Evolutionary conservation across 306 rosid genomes (phyloP).

Genomic region (Malus sieversii): DNA sequence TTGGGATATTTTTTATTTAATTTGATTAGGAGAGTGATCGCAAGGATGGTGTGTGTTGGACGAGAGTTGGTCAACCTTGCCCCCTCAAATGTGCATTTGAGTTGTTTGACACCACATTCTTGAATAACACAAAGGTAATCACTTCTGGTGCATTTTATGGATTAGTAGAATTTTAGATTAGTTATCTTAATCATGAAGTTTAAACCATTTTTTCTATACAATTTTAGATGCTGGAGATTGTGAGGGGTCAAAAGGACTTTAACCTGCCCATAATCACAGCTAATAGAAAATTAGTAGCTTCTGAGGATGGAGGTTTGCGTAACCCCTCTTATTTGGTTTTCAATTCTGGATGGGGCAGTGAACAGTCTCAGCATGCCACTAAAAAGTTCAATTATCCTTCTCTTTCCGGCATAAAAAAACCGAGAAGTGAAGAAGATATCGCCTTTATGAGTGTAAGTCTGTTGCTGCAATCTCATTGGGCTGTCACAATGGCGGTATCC

Average conservation of each 20-base stretch:
- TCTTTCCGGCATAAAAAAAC: conserved; percentile 29
- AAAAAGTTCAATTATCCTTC: conserved; percentile 46
- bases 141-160: not conserved
- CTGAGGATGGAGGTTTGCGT: conserved; percentile 53
- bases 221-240: conserved; percentile 44
- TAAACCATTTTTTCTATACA: too few relatives aligned
- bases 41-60: conserved; percentile 15
- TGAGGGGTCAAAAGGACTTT: conserved; percentile 38
- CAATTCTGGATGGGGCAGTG: conserved; percentile 45
- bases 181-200: too few relatives aligned
- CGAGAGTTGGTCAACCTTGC: conserved; percentile 12
- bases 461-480: not conserved
- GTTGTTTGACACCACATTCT: conserved; percentile 59
- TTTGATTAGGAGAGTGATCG: conserved; percentile 37
- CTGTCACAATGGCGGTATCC: too few relatives aligned
- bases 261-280: conserved; percentile 49
- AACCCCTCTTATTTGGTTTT: conserved; percentile 55
- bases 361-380: conserved; percentile 1
- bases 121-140: conserved; percentile 43
- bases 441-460: conserved; percentile 62
- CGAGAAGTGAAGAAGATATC: conserved; percentile 57
- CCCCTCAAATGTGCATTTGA: conserved; percentile 37
- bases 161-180: too few relatives aligned
- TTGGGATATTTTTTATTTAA: not conserved
- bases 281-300: conserved; percentile 52